Percentiles rank a stretch among this genome's conserved stretches.
phyloP scores from a whole-genome alignment of 768 basidiomycete species.

The Xerocomus potaroensis region DNA sequence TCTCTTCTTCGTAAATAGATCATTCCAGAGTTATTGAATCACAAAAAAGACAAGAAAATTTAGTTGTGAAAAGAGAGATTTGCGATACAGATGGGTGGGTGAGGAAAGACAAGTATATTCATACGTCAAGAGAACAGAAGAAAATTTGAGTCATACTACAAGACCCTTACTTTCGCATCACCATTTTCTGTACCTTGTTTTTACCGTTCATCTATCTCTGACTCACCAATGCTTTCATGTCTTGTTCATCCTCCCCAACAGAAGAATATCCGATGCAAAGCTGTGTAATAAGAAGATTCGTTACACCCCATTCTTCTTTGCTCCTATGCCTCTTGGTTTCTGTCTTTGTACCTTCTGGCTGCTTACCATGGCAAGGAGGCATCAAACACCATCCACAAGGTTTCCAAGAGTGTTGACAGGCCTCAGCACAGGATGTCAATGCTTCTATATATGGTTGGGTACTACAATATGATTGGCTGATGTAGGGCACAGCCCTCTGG shows the following conservation, averaged over 20 bases:
- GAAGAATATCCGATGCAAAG: conserved; percentile 23
- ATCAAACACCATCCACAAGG: conserved; percentile 21
- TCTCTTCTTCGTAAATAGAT: conserved; percentile 27
- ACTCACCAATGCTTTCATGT: conserved; percentile 5
- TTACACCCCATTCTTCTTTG: conserved; percentile 17
- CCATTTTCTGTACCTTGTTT: conserved; percentile 7
- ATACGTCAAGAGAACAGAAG: not conserved
- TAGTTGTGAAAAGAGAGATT: no score
- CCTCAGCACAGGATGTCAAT: conserved; percentile 19
- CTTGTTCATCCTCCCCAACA: conserved; percentile 11
- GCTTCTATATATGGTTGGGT: no score
- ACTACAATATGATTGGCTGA: no score
- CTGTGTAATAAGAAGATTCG: conserved; percentile 13
- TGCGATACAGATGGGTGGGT: no score
- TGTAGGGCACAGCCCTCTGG: no score
- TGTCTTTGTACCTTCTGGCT: not conserved
- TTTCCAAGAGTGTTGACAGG: conserved; percentile 17
- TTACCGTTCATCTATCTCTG: conserved; percentile 14
- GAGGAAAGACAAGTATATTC: not conserved
- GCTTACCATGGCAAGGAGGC: conserved; percentile 7
- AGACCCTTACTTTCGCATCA: conserved; percentile 4
- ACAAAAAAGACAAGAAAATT: no score
- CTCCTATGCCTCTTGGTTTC: not conserved
- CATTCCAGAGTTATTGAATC: not conserved
- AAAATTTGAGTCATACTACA: not conserved